These are phyloP conservation scores for Erythrophleum fordii DNA, from an alignment of 306 rosid genomes.

Conservation along the genomic window DNA sequence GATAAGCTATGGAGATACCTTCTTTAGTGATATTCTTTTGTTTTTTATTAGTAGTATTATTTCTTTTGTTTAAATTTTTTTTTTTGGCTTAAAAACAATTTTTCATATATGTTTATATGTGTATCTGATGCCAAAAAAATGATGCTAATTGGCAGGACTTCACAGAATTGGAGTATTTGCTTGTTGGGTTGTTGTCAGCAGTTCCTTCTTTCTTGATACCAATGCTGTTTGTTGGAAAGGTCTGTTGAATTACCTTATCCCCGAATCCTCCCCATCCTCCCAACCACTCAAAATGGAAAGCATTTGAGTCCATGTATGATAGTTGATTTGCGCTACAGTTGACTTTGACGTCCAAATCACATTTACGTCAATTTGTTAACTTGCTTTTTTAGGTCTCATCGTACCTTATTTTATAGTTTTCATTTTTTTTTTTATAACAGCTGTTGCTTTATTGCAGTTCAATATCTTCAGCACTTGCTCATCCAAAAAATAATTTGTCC, in stretches of 20 bases:
- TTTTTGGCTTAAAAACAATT: too few relatives aligned
- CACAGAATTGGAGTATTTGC: slow-evolving; percentile 89
- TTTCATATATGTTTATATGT: neutral
- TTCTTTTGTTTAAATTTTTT: neutral
- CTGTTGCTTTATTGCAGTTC: neutral
- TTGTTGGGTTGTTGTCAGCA: slow-evolving; percentile 82
- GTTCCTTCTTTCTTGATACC: slow-evolving; percentile 88
- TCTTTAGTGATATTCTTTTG: neutral
- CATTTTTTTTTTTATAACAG: neutral
- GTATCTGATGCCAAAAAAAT: neutral
- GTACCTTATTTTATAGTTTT: neutral
- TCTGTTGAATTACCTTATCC: slow-evolving; percentile 30
- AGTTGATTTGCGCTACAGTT: neutral
- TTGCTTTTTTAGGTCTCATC: neutral
- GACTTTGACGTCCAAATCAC: neutral
- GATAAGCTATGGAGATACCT: neutral
- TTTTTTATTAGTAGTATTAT: neutral
- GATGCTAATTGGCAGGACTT: slow-evolving; percentile 61
- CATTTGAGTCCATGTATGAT: neutral
- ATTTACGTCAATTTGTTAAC: neutral
- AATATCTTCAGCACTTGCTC: neutral
- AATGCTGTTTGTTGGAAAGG: slow-evolving; percentile 79
- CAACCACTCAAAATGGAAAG: neutral
- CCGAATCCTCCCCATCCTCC: neutral
- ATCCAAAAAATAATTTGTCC: neutral